phyloP scores from a whole-genome alignment of 306 rosid species.

The Quercus mongolica region DNA sequence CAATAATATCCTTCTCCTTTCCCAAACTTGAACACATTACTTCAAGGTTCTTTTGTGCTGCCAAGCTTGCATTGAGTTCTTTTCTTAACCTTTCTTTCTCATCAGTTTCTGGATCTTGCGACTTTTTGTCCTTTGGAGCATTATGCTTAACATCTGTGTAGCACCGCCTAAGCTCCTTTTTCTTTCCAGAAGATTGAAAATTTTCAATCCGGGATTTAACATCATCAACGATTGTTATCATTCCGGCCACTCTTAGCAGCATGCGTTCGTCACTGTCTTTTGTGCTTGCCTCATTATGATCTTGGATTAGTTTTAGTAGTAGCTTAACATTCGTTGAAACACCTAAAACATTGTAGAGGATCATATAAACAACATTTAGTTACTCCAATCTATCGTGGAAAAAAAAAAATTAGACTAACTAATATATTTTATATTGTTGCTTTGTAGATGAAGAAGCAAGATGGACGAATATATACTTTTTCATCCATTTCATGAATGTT shows the following conservation, averaged over 20 bases:
- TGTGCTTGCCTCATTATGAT: slow-evolving; percentile 53
- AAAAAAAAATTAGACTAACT: neutral
- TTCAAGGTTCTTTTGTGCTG: slow-evolving; percentile 77
- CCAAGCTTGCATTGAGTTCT: slow-evolving; percentile 68
- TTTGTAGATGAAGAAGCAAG: neutral
- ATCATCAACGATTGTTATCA: slow-evolving; percentile 70
- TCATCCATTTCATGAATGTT: neutral
- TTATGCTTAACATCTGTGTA: slow-evolving; percentile 61
- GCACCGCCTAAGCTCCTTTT: slow-evolving; percentile 70
- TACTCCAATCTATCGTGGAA: neutral
- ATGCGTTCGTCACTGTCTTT: slow-evolving; percentile 58
- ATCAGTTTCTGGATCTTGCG: slow-evolving; percentile 43
- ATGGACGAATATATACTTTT: neutral
- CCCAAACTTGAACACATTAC: slow-evolving; percentile 89
- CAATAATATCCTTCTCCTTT: slow-evolving; percentile 92
- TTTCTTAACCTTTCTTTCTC: slow-evolving; percentile 74
- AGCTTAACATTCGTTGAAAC: slow-evolving; percentile 63
- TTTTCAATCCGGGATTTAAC: slow-evolving; percentile 58
- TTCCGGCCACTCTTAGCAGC: slow-evolving; percentile 72
- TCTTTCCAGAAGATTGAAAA: slow-evolving; percentile 37
- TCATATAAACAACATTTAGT: neutral
- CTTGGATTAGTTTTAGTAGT: slow-evolving; percentile 70
- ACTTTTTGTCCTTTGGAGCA: slow-evolving; percentile 52
- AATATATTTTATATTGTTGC: neutral
- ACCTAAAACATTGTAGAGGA: slow-evolving; percentile 31